Conservation (phyloP, 768 basidiomycete species). For the Suillus sp. region DNA sequence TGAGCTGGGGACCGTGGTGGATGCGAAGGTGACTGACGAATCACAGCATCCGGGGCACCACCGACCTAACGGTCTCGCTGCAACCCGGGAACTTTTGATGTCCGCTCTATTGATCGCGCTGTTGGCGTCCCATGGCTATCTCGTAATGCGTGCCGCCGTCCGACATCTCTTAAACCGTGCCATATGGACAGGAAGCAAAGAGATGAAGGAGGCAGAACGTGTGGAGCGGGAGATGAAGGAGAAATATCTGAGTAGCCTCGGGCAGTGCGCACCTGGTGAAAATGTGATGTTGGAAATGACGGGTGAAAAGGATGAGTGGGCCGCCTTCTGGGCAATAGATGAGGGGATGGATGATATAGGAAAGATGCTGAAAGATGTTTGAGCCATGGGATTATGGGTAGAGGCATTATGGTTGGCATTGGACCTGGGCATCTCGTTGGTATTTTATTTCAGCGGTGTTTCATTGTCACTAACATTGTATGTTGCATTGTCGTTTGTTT, state of each 20-base stretch:
- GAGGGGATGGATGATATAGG: conserved; percentile 76
- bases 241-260: conserved; percentile 39
- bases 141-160: conserved; percentile 62
- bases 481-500: not conserved
- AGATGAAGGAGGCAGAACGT: conserved; percentile 57
- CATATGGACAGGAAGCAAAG: conserved; percentile 76
- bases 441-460: not conserved
- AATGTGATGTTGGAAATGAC: conserved; percentile 14
- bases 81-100: conserved; percentile 53
- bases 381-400: conserved; percentile 8
- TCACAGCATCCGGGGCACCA: conserved; percentile 18
- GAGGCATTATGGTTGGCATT: conserved; percentile 1
- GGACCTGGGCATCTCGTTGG: not conserved
- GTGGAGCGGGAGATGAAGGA: conserved; percentile 58
- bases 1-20: not conserved
- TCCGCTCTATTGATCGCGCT: conserved; percentile 76
- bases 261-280: conserved; percentile 21
- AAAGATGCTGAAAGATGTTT: conserved; percentile 63
- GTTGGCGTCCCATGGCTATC: conserved; percentile 84
- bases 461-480: not conserved
- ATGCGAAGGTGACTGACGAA: conserved; percentile 11
- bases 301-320: conserved; percentile 29
- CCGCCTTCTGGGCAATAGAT: conserved; percentile 68
- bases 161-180: conserved; percentile 71
- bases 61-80: conserved; percentile 31